phyloP scores from a whole-genome alignment of 1,139 yeast species.

The Sugiyamaella japonica region DNA sequence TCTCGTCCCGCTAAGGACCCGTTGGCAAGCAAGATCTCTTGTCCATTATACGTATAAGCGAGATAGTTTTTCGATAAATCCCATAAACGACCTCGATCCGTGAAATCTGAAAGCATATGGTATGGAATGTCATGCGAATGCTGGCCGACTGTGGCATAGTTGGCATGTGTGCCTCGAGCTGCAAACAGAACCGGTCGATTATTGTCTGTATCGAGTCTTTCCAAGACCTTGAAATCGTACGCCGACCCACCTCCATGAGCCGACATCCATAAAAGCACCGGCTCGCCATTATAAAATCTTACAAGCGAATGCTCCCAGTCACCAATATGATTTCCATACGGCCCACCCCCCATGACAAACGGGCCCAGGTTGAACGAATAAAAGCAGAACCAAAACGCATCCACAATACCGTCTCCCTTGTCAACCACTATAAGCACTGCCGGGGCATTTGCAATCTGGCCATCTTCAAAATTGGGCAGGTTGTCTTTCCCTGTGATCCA shows the following conservation, averaged over 20 bases:
- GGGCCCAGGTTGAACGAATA: conserved; percentile 95
- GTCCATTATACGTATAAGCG: conserved; percentile 76
- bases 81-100: conserved; percentile 95
- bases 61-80: conserved; percentile 80
- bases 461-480: conserved; percentile 69
- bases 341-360: conserved; percentile 95
- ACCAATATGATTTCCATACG: conserved; percentile 95
- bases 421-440: conserved; percentile 81
- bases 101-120: conserved; percentile 84
- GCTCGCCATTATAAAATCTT: conserved; percentile 76
- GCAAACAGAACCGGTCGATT: conserved; percentile 75
- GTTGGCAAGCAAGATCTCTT: conserved; percentile 43
- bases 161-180: conserved; percentile 96
- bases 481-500: conserved; percentile 80
- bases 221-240: conserved; percentile 70
- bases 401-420: conserved; percentile 90
- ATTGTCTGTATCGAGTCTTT: conserved; percentile 54
- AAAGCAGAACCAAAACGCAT: conserved; percentile 94
- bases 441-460: conserved; percentile 73
- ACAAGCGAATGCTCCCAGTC: conserved; percentile 98
- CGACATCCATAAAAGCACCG: conserved; percentile 95
- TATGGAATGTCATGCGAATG: conserved; percentile 95
- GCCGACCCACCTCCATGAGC: conserved; percentile 99
- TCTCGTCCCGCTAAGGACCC: conserved; percentile 62
- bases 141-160: conserved; percentile 94